These are phyloP conservation scores for Xeromyces bisporus DNA, from an alignment of 495 filamentous ascomycete species.

Conservation along the genomic window DNA sequence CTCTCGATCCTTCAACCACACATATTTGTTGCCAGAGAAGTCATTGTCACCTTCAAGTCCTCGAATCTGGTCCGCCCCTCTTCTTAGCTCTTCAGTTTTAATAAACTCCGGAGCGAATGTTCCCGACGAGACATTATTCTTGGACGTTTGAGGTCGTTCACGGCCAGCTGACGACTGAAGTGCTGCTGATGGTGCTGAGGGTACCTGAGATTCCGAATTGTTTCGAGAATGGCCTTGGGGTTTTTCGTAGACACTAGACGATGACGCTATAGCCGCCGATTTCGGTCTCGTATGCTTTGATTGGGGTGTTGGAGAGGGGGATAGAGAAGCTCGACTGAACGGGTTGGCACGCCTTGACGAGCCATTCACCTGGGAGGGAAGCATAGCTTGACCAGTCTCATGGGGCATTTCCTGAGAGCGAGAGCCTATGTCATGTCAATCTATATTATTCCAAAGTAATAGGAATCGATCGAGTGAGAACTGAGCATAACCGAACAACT, in stretches of 20 bases:
- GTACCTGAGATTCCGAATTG: conserved; percentile 34
- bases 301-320: conserved; percentile 38
- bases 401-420: background rate
- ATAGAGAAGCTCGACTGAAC: conserved; percentile 47
- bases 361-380: conserved; percentile 29
- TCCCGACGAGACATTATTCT: conserved; percentile 37
- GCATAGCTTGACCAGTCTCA: conserved; percentile 14
- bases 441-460: too few relatives aligned
- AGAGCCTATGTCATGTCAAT: background rate
- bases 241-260: conserved; percentile 27
- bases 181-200: conserved; percentile 13
- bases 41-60: conserved; percentile 89
- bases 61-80: conserved; percentile 47
- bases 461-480: too few relatives aligned
- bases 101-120: conserved; percentile 97
- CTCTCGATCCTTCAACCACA: conserved; percentile 81
- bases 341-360: conserved; percentile 56
- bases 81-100: conserved; percentile 57
- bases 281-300: conserved; percentile 42
- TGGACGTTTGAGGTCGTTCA: conserved; percentile 44
- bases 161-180: conserved; percentile 11
- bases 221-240: conserved; percentile 37
- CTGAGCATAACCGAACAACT: too few relatives aligned
- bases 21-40: conserved; percentile 97
- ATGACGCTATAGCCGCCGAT: conserved; percentile 50